Percentiles rank a stretch among this genome's conserved stretches.
Conservation (phyloP, 805 yeast genomes). For the Myxozyma nipponensis region DNA sequence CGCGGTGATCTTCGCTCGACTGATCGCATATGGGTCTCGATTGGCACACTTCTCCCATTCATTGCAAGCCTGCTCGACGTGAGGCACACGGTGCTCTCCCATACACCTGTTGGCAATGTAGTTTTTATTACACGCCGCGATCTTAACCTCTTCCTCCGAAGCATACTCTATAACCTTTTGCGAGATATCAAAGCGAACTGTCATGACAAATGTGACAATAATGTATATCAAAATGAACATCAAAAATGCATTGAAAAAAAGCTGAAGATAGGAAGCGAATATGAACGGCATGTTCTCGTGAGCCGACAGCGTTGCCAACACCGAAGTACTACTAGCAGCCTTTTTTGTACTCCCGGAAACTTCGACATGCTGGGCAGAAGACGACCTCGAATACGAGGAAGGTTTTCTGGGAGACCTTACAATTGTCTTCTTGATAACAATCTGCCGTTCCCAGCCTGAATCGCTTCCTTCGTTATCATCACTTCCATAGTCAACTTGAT, state of each 20-base stretch:
- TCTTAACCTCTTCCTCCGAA: constrained; percentile 57
- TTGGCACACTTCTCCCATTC: constrained; percentile 82
- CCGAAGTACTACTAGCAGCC: constrained; percentile 9
- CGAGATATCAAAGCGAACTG: constrained; percentile 66
- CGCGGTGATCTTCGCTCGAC: constrained; percentile 69
- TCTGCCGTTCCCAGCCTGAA: constrained; percentile 17
- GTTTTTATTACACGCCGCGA: constrained; percentile 63
- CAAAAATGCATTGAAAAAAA: constrained; percentile 54
- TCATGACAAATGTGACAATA: constrained; percentile 48
- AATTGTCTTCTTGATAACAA: constrained; percentile 18
- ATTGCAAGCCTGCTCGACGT: constrained; percentile 63
- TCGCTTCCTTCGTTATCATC: constrained; percentile 10
- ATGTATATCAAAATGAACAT: constrained; percentile 51
- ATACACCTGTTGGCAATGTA: constrained; percentile 69
- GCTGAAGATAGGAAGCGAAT: constrained; percentile 59
- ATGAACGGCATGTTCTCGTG: constrained; percentile 46
- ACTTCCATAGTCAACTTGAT: constrained; percentile 5
- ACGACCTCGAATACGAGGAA: constrained; percentile 1
- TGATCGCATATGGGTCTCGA: constrained; percentile 63
- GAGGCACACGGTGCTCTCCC: constrained; percentile 65
- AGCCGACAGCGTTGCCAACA: constrained; percentile 14
- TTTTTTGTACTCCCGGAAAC: neutral
- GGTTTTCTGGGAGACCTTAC: constrained; percentile 20
- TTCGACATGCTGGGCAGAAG: neutral
- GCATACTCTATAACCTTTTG: constrained; percentile 62